Evolutionary conservation across 2,329 filamentous ascomycete species (phyloP).

Genomic region (Ceratocystis diversiconidia): DNA sequence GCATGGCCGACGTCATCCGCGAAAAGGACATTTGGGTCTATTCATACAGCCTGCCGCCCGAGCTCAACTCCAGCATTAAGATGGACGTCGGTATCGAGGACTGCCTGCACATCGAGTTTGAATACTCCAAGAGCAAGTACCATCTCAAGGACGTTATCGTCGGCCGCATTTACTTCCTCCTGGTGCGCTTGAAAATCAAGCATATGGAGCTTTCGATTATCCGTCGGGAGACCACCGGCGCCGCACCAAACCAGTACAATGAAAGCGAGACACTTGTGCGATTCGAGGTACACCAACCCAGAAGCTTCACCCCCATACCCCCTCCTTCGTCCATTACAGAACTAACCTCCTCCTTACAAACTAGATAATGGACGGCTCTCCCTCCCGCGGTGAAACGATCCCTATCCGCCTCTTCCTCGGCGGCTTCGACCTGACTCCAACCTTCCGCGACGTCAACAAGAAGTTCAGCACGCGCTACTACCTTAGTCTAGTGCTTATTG

Average conservation of each 20-base stretch:
- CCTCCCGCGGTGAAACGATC: conserved; percentile 84
- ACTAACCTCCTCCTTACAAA: not conserved
- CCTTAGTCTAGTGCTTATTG: conserved; percentile 85
- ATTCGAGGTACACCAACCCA: conserved; percentile 54
- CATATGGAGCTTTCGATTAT: conserved; percentile 99
- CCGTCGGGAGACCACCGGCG: conserved; percentile 86
- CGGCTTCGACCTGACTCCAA: conserved; percentile 92
- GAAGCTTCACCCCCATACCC: conserved; percentile 5
- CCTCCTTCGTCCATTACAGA: not conserved
- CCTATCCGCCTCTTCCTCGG: conserved; percentile 94
- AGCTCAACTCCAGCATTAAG: conserved; percentile 98
- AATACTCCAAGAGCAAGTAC: conserved; percentile 99
- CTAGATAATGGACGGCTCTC: conserved; percentile 98
- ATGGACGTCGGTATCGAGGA: conserved; percentile 99
- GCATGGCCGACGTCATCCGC: conserved; percentile 95
- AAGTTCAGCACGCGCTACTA: conserved; percentile 99
- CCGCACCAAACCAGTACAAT: conserved; percentile 96
- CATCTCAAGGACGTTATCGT: conserved; percentile 99
- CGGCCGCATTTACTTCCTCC: conserved; percentile 91
- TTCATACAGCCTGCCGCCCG: conserved; percentile 91
- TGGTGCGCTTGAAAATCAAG: conserved; percentile 97
- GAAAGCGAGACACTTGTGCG: conserved; percentile 96
- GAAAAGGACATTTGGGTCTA: conserved; percentile 99
- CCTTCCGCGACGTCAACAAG: conserved; percentile 98
- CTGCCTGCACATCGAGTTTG: conserved; percentile 97